Evolutionary conservation across 768 basidiomycete species (phyloP).

Genomic region (Collybia mongolica): DNA sequence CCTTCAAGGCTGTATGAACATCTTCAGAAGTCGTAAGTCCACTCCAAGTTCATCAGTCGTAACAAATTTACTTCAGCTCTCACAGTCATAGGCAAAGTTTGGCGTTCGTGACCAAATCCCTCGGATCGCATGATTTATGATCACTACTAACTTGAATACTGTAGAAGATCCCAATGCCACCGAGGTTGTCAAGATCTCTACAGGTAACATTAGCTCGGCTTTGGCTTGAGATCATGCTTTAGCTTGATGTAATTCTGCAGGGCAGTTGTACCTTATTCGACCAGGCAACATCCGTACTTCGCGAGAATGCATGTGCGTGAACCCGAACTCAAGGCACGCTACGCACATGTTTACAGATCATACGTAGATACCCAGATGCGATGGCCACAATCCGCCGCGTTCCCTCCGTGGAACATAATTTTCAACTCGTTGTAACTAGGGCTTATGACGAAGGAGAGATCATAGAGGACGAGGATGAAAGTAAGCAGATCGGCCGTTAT

Average conservation of each 20-base stretch:
- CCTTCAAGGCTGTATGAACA: constrained; percentile 56
- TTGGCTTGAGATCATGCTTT: not conserved
- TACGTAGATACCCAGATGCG: constrained; percentile 85
- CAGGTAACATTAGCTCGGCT: constrained; percentile 35
- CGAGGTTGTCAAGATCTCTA: constrained; percentile 92
- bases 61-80: constrained; percentile 16
- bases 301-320: constrained; percentile 92
- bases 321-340: not conserved
- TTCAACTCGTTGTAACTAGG: constrained; percentile 92
- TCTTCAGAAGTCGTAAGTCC: constrained; percentile 76
- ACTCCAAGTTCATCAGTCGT: constrained; percentile 6
- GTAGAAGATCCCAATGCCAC: constrained; percentile 92
- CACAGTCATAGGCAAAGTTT: constrained; percentile 87
- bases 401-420: constrained; percentile 72
- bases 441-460: constrained; percentile 98
- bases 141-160: constrained; percentile 22
- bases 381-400: constrained; percentile 91
- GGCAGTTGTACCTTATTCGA: constrained; percentile 88
- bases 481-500: constrained; percentile 35
- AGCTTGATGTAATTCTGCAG: constrained; percentile 18
- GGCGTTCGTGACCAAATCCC: constrained; percentile 65
- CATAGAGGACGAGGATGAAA: constrained; percentile 89
- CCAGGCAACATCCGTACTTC: constrained; percentile 90
- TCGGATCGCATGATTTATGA: constrained; percentile 8
- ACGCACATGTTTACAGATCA: constrained; percentile 4